Evolutionary conservation across 2,329 filamentous ascomycete genomes (phyloP), one percentile per base, ranked within the genome.

Genomic region (Xylariaceae sp.): DNA sequence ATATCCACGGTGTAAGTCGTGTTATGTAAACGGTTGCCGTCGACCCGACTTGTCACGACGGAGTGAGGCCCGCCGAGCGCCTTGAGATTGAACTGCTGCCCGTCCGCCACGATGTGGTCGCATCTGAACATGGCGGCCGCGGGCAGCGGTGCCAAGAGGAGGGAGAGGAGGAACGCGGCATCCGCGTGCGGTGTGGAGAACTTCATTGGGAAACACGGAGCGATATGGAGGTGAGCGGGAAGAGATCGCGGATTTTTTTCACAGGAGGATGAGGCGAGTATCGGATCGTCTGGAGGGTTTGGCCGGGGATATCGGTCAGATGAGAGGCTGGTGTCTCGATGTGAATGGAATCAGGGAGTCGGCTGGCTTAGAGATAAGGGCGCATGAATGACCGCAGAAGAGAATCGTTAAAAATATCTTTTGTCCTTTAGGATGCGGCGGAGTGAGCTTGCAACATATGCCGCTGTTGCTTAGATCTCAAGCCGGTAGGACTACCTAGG

Each of bases 1-100:
- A 95, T 79, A 68, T 95, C 88, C 59, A 95, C 71, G 0, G 89
- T 92, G 73, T 91, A 95, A 49, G 90, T 93, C 30, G 86, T 90
- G 73, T 94, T 94, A 61, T 78, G 79, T 34, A 83, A 77, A 13
- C 78, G 78, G 13, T 78, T 80, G 17, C 80, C 79, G 39, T 80
- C 74, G 63, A 79, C 77, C 66, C 78, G 78, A 68, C 77, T 78
- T 53, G 83, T 83, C 57, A 90, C 80, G 44, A 91, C 85, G 0
- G 85, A 83, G 71, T 88, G 88, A 39, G 88, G 86, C 1, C 88
- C 89, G 4, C 76, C 78, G 6, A 92, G 81, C 63, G 78, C 73
- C 30, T 77, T 77, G 35, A 93, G 77, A 73, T 92, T 80, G 73
- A 88, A 92, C 35, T 76, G 78, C 61, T 82, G 78, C 23, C 77